Evolutionary conservation across 768 basidiomycete genomes (phyloP).

Genomic region (Austroboletus festivus): DNA sequence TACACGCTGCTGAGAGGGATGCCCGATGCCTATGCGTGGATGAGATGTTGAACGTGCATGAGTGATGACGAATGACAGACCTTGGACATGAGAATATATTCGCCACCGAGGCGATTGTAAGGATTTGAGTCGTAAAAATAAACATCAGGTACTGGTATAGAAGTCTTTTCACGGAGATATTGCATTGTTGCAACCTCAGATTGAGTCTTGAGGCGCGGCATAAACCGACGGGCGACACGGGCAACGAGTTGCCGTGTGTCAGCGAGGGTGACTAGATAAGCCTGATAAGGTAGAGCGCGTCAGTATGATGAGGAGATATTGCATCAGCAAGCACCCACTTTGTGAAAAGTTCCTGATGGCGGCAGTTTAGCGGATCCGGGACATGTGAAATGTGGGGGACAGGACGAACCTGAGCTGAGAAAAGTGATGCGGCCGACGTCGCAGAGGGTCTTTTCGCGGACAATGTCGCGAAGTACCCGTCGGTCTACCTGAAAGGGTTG

Average conservation of each 20-base stretch:
- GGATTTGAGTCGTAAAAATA: conserved; percentile 81
- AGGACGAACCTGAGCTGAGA: conserved; percentile 62
- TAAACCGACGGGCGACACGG: conserved; percentile 79
- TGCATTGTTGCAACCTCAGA: conserved; percentile 84
- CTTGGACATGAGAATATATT: conserved; percentile 87
- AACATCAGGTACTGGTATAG: conserved; percentile 70
- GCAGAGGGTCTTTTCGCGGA: conserved; percentile 62
- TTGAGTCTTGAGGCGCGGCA: conserved; percentile 83
- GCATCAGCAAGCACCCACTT: conserved; percentile 40
- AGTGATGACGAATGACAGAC: conserved; percentile 36
- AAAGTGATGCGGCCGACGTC: conserved; percentile 72
- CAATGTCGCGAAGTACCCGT: conserved; percentile 70
- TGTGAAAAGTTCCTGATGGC: conserved; percentile 75
- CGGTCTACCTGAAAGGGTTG: conserved; percentile 76
- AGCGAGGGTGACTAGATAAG: conserved; percentile 68
- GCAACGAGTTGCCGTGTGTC: conserved; percentile 66
- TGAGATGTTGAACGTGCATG: conserved; percentile 4
- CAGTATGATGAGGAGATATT: conserved; percentile 1
- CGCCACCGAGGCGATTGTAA: conserved; percentile 79
- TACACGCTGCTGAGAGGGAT: conserved; percentile 69
- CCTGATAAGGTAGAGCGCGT: conserved; percentile 39
- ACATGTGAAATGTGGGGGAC: conserved; percentile 9
- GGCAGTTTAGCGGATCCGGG: conserved; percentile 3
- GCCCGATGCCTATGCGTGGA: conserved; percentile 57
- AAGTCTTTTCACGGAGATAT: conserved; percentile 70